phyloP scores from a whole-genome alignment of 345 rosid genomes.

The Eucalyptus cloeziana region DNA sequence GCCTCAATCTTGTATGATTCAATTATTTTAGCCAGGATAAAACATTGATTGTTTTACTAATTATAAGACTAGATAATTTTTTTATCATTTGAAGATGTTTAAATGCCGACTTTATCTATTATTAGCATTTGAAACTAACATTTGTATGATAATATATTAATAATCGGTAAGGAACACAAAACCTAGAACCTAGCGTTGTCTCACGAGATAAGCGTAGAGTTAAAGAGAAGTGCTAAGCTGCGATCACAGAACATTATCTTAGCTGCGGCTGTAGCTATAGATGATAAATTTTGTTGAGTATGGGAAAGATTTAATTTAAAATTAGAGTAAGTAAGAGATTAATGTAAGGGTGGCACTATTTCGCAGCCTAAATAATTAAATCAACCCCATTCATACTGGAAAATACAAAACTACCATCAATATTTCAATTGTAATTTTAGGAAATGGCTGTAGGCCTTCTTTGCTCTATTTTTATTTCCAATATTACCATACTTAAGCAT shows the following conservation, averaged over 20 bases:
- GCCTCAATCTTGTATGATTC: neutral
- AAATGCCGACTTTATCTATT: neutral
- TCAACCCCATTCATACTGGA: neutral
- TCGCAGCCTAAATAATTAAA: neutral
- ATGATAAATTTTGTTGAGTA: neutral
- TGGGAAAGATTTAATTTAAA: neutral
- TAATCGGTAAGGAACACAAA: neutral
- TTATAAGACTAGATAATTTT: neutral
- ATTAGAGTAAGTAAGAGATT: neutral
- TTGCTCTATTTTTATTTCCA: accelerated
- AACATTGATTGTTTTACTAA: neutral
- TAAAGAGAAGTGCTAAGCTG: neutral
- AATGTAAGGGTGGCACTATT: neutral
- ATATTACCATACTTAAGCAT: neutral
- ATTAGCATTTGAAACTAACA: neutral
- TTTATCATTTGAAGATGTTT: neutral
- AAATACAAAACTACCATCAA: neutral
- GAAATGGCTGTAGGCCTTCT: too few relatives aligned
- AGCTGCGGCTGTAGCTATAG: neutral
- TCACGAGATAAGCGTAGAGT: neutral
- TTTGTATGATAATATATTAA: neutral
- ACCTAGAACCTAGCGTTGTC: too few relatives aligned
- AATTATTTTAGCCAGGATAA: neutral
- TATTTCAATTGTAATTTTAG: neutral
- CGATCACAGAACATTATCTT: neutral